phyloP scores from a whole-genome alignment of 2,329 filamentous ascomycete species.

The Fusarium keratoplasticum region DNA sequence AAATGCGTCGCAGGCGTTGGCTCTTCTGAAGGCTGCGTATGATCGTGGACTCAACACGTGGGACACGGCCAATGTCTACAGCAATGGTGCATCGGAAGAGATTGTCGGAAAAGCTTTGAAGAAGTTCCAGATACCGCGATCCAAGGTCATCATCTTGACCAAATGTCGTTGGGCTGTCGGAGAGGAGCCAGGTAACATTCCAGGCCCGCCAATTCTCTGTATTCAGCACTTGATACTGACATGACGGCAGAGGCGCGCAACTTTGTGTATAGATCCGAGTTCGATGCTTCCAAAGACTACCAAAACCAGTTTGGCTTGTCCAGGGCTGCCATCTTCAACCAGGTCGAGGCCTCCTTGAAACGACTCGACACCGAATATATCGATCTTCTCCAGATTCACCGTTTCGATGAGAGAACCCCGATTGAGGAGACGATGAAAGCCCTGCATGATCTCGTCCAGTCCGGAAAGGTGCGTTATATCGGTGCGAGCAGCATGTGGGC shows the following conservation, averaged over 20 bases:
- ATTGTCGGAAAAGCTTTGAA: slow-evolving; percentile 31
- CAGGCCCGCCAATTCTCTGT: rapidly evolving
- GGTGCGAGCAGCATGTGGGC: slow-evolving; percentile 60
- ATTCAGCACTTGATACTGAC: neutral
- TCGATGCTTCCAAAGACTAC: slow-evolving; percentile 32
- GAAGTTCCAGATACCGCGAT: slow-evolving; percentile 28
- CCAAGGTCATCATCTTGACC: slow-evolving; percentile 27
- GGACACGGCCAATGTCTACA: slow-evolving; percentile 33
- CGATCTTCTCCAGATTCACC: slow-evolving; percentile 66
- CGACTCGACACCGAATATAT: slow-evolving; percentile 55
- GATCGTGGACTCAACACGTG: slow-evolving; percentile 33
- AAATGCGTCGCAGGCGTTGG: neutral
- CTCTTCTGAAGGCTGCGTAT: slow-evolving; percentile 32
- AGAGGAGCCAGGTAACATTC: slow-evolving; percentile 19
- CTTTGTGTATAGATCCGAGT: slow-evolving; percentile 18
- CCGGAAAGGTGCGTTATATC: slow-evolving; percentile 68
- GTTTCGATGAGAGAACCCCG: slow-evolving; percentile 58
- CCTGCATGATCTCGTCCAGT: slow-evolving; percentile 65
- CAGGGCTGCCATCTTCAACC: slow-evolving; percentile 33
- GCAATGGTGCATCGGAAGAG: slow-evolving; percentile 24
- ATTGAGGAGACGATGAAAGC: slow-evolving; percentile 69
- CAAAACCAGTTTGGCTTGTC: slow-evolving; percentile 38
- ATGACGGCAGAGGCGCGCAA: slow-evolving; percentile 2
- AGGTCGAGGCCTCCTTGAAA: slow-evolving; percentile 33
- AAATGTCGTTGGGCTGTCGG: slow-evolving; percentile 35